Evolutionary conservation across 2,329 filamentous ascomycete species (phyloP), one percentile per base, ranked within the genome.

Genomic region (Amylocarpus encephaloides): DNA sequence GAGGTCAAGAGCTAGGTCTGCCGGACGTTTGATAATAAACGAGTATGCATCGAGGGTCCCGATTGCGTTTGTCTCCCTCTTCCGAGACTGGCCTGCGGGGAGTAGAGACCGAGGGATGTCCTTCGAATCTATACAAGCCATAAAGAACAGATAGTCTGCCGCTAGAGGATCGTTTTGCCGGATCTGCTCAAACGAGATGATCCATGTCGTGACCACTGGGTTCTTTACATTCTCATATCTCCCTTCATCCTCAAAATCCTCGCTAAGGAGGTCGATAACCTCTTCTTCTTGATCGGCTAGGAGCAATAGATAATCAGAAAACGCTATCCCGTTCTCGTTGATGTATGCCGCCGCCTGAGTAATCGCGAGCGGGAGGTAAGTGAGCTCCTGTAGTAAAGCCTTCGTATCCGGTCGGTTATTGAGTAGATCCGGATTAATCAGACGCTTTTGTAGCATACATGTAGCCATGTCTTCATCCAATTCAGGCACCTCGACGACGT

Each of bases 231-330:
- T 45, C 1, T 26, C 11, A 35, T 45, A 45, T 45, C 43, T 34
- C 32, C 33, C 32, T 13, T 45, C 32, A 26, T 45, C 32, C 32
- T 45, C 32, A n/a, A 45, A 45, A 2, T 45, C 43, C 19, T 45
- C 15, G 29, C 43, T 45, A 35, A 45, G 43, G n/a, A 45, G 43
- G 12, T 46, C 44, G 19, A 46, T 46, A 11, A 46, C 11, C 33
- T 29, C 44, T 22, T 46, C 44, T 38, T 38, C 33, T 38, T 46
- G 9, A 13, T 46, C 44, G 26, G 10, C 30, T 15, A 38, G n/a
- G 13, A 46, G 44, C 10, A 16, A 29, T 30, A 46, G 33, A 46
- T 46, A 46, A 13, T 46, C 44, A 1, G 18, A 10, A 9, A 46
- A 30, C 10, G 44, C 18, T 16, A 39, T 38, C 15, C 33, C 6